Evolutionary conservation across 2,329 filamentous ascomycete species (phyloP).

Genomic region (Fusarium pininemorale): DNA sequence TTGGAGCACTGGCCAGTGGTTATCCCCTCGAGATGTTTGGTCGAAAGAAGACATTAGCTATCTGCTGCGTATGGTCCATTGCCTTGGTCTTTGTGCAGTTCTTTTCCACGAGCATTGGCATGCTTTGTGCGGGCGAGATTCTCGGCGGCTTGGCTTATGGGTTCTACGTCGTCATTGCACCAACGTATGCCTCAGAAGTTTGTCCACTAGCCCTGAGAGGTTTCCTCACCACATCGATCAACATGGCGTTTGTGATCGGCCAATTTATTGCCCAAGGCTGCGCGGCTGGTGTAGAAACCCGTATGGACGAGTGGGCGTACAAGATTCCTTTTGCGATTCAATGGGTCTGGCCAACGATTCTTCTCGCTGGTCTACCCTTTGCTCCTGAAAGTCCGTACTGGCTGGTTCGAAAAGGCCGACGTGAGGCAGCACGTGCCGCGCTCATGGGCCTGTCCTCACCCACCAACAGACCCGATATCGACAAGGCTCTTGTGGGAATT

Average conservation of each 20-base stretch:
- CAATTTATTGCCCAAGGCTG: conserved; percentile 45
- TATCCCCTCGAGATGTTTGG: not conserved
- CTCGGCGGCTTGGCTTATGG: not conserved
- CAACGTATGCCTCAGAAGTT: conserved; percentile 56
- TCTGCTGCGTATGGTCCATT: not conserved
- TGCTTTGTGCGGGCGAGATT: not conserved
- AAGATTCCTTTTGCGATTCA: conserved; percentile 50
- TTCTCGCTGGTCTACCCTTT: conserved; percentile 41
- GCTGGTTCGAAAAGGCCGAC: conserved; percentile 41
- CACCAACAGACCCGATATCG: conserved; percentile 51
- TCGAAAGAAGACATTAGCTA: not conserved
- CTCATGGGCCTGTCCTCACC: conserved; percentile 47
- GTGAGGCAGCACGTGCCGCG: conserved; percentile 40
- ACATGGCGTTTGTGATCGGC: conserved; percentile 54
- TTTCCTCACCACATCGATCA: conserved; percentile 53
- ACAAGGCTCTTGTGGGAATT: conserved; percentile 70
- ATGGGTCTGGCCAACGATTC: conserved; percentile 47
- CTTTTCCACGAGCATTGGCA: not conserved
- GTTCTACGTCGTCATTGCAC: conserved; percentile 18
- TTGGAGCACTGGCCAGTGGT: not conserved
- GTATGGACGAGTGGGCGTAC: conserved; percentile 45
- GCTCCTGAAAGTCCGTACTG: conserved; percentile 50
- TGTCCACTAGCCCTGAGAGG: conserved; percentile 52
- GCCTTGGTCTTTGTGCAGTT: not conserved
- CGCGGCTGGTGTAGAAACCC: conserved; percentile 43